Percentiles rank a stretch among this genome's conserved stretches.
Conservation (phyloP, 2,329 filamentous ascomycete species). For the Bisporella sp. region DNA sequence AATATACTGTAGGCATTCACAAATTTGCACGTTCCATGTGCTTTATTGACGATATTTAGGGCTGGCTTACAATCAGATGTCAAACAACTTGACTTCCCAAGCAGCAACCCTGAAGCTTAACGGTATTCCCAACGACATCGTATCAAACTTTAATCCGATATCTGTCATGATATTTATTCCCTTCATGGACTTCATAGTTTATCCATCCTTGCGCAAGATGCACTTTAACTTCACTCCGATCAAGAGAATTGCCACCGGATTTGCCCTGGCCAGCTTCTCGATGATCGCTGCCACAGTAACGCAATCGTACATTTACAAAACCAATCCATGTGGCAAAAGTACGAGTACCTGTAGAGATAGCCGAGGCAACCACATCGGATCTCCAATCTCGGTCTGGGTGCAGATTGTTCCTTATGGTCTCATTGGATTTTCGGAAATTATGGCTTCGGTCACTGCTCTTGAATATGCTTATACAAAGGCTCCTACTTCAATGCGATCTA, state of each 20-base stretch:
- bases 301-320: constrained; percentile 51
- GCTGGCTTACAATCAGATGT: constrained; percentile 45
- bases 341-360: constrained; percentile 39
- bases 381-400: constrained; percentile 45
- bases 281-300: constrained; percentile 51
- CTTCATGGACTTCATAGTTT: constrained; percentile 45
- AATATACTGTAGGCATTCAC: constrained; percentile 34
- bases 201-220: constrained; percentile 45
- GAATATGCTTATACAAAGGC: constrained; percentile 73
- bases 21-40: no score
- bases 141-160: constrained; percentile 52
- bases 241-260: constrained; percentile 49
- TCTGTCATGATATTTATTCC: constrained; percentile 52
- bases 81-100: constrained; percentile 61
- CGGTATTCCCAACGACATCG: constrained; percentile 52
- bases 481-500: constrained; percentile 60
- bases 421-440: constrained; percentile 52
- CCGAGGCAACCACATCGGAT: constrained; percentile 15
- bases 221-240: constrained; percentile 52
- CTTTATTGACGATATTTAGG: no score
- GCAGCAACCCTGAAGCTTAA: constrained; percentile 43
- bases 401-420: constrained; percentile 45
- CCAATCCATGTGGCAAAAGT: constrained; percentile 43
- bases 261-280: constrained; percentile 41
- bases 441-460: constrained; percentile 60